Evolutionary conservation across 192 early-diverging fungal species (phyloP).

Genomic region (Jimgerdemannia flammicorona): DNA sequence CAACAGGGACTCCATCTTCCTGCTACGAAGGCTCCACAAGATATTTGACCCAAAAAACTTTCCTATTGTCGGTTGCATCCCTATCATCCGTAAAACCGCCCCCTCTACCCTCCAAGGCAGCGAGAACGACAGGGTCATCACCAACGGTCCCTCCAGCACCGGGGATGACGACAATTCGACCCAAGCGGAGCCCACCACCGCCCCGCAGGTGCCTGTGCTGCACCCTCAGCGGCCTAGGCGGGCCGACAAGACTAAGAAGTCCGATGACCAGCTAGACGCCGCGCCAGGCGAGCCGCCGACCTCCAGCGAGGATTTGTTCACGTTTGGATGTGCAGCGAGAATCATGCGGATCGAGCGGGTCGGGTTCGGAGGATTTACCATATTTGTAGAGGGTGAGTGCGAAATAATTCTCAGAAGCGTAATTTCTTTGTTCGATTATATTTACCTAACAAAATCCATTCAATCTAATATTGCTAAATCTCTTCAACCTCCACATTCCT

Average conservation of each 20-base stretch:
- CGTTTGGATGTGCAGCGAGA: conserved; percentile 46
- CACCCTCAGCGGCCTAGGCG: conserved; percentile 1
- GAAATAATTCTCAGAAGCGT: neutral
- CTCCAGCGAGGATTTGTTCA: conserved; percentile 24
- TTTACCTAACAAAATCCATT: too few species aligned
- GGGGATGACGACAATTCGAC: neutral
- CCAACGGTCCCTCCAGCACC: neutral
- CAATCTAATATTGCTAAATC: neutral
- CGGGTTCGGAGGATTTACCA: conserved; percentile 54
- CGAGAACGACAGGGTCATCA: neutral
- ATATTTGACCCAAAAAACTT: neutral
- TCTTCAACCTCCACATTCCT: neutral
- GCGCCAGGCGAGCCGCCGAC: neutral
- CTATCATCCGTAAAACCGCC: neutral
- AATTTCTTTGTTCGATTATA: too few species aligned
- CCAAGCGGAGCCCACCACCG: conserved; percentile 6
- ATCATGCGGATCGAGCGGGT: conserved; percentile 54
- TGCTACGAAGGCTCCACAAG: neutral
- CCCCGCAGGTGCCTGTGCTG: conserved; percentile 16
- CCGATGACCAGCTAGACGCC: conserved; percentile 6
- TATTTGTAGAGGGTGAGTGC: conserved; percentile 60
- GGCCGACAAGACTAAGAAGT: conserved; percentile 12
- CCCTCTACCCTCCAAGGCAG: neutral
- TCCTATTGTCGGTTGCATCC: neutral
- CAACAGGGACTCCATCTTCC: neutral